phyloP scores from a whole-genome alignment of 2,329 filamentous ascomycete species.

The Aspergillus novoparasiticus region DNA sequence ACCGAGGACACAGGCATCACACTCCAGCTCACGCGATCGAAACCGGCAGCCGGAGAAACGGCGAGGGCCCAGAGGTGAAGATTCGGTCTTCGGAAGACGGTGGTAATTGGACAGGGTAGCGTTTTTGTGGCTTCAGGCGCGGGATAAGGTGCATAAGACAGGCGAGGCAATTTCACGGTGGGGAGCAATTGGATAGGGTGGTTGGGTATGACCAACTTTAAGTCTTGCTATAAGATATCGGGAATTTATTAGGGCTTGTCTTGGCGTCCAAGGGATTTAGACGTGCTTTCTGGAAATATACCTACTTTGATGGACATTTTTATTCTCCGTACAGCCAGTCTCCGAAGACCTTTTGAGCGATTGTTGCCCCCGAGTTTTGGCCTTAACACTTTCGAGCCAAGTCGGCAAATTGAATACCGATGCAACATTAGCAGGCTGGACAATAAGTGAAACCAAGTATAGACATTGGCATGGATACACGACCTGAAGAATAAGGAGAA shows the following conservation, averaged over 20 bases:
- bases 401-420: background rate
- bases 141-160: background rate
- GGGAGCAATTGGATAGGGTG: background rate
- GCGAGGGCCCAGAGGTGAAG: slow-evolving; percentile 16
- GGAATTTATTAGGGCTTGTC: background rate
- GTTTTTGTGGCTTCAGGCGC: background rate
- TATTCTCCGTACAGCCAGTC: background rate
- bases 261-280: background rate
- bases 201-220: background rate
- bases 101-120: slow-evolving; percentile 19
- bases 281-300: background rate
- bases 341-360: background rate
- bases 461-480: background rate
- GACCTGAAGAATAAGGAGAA: background rate
- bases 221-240: background rate
- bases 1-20: slow-evolving; percentile 5
- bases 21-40: slow-evolving; percentile 14
- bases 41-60: slow-evolving; percentile 16
- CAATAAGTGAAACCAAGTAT: background rate
- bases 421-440: background rate
- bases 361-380: background rate
- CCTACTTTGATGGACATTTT: background rate
- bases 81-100: slow-evolving; percentile 32
- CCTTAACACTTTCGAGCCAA: background rate
- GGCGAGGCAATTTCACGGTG: background rate